A percentile compares a stretch with the other conserved stretches of the same genome.
phyloP scores from a whole-genome alignment of 768 basidiomycete species.

The Melanogaster broomeanus region DNA sequence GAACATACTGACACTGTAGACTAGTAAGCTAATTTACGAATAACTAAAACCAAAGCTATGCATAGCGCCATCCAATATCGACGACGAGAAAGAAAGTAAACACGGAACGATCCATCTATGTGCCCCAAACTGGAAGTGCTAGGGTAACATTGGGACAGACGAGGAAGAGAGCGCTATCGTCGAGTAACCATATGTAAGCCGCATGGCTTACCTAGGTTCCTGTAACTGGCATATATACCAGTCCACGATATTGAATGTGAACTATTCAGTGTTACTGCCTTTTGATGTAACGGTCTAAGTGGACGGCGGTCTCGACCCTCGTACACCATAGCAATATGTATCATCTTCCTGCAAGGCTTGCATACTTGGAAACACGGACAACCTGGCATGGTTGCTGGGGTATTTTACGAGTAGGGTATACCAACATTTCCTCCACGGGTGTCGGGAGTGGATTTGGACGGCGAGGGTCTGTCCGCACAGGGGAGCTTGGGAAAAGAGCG shows the following conservation, averaged over 20 bases:
- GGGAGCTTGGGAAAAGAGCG: slow-evolving; percentile 11
- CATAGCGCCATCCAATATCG: neutral
- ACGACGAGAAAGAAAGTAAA: neutral
- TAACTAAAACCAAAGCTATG: slow-evolving; percentile 21
- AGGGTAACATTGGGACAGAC: neutral
- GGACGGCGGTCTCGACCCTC: too few relatives aligned
- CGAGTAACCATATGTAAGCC: too few relatives aligned
- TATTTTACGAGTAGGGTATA: slow-evolving; percentile 15
- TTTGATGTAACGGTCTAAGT: too few relatives aligned
- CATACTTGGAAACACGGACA: slow-evolving; percentile 28
- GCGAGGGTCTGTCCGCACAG: slow-evolving; percentile 10
- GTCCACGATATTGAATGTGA: too few relatives aligned
- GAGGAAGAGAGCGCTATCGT: neutral
- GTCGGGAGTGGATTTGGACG: slow-evolving; percentile 54
- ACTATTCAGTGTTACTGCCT: too few relatives aligned
- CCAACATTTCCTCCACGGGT: slow-evolving; percentile 54
- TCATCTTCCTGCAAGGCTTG: slow-evolving; percentile 34
- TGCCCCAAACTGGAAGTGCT: neutral
- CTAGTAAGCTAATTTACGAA: slow-evolving; percentile 22
- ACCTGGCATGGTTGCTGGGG: slow-evolving; percentile 5
- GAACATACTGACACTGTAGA: too few relatives aligned
- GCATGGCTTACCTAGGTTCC: too few relatives aligned
- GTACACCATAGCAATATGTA: neutral
- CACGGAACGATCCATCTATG: slow-evolving; percentile 1
- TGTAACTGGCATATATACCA: too few relatives aligned